A percentile compares a stretch with the other conserved stretches of the same genome.
phyloP scores from a whole-genome alignment of 192 early-diverging fungal species.

The Geranomyces michiganensis region DNA sequence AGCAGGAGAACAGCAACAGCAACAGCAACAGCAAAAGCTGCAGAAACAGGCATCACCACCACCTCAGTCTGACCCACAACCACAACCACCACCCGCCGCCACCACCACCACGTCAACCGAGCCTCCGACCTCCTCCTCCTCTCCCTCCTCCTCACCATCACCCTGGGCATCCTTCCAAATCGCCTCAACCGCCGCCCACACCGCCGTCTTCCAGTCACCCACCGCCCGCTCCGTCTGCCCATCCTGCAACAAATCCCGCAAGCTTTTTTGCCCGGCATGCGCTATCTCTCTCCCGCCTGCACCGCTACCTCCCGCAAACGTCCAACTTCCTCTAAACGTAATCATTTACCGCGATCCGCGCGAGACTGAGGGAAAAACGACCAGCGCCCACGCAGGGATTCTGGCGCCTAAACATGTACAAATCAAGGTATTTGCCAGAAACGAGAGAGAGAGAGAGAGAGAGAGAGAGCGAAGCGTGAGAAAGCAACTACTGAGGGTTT shows the following conservation, averaged over 20 bases:
- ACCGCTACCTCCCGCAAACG: slow-evolving; percentile 53
- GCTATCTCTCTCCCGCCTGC: slow-evolving; percentile 54
- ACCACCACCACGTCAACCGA: too few relatives aligned
- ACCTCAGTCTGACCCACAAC: too few relatives aligned
- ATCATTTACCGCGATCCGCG: slow-evolving; percentile 79
- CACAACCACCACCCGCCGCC: too few relatives aligned
- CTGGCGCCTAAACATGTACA: slow-evolving; percentile 70
- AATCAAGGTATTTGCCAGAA: slow-evolving; percentile 49
- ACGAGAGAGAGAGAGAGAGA: neutral
- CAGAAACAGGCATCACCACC: too few relatives aligned
- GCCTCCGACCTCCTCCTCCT: too few relatives aligned
- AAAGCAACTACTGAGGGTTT: neutral
- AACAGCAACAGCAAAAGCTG: too few relatives aligned
- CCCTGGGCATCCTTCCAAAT: neutral
- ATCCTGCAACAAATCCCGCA: slow-evolving; percentile 64
- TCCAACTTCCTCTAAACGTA: slow-evolving; percentile 72
- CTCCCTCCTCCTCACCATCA: too few relatives aligned
- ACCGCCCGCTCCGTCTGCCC: slow-evolving; percentile 48
- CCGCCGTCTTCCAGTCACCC: neutral
- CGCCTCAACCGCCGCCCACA: neutral
- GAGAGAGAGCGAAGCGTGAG: neutral
- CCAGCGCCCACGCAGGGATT: slow-evolving; percentile 82
- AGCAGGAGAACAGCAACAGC: too few relatives aligned
- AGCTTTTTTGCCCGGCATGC: slow-evolving; percentile 78
- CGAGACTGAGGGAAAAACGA: slow-evolving; percentile 85